Percentiles rank a stretch among this genome's conserved stretches.
These are phyloP conservation scores for Rhizoctonia solani DNA, from an alignment of 1,284 basidiomycete species.

Conservation along the genomic window DNA sequence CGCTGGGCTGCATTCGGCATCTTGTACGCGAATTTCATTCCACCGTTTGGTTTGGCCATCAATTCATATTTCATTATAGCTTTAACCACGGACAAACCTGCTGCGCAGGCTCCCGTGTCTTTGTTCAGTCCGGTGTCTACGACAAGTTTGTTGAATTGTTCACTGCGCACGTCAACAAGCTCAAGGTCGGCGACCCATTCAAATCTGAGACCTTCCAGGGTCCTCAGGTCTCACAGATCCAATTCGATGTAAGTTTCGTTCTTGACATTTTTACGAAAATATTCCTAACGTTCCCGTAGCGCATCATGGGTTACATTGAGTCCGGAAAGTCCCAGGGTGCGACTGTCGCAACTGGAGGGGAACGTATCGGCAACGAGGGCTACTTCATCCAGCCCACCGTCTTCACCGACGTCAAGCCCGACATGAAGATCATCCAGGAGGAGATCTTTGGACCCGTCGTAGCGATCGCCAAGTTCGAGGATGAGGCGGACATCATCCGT, in stretches of 20 bases:
- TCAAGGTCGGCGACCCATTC: constrained; percentile 57
- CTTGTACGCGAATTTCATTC: constrained; percentile 56
- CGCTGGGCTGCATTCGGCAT: constrained; percentile 82
- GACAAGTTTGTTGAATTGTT: constrained; percentile 47
- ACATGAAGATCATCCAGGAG: constrained; percentile 88
- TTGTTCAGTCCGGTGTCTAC: constrained; percentile 53
- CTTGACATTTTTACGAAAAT: background rate
- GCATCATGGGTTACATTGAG: constrained; percentile 88
- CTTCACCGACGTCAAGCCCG: constrained; percentile 75
- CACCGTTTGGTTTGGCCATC: background rate
- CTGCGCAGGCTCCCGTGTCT: constrained; percentile 54
- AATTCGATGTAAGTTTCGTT: constrained; percentile 37
- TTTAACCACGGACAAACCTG: constrained; percentile 56
- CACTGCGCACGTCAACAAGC: constrained; percentile 46
- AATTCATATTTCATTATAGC: constrained; percentile 36
- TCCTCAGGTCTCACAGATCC: constrained; percentile 54
- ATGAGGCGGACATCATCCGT: constrained; percentile 70
- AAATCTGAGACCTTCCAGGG: constrained; percentile 56
- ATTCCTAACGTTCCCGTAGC: constrained; percentile 42
- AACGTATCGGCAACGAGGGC: constrained; percentile 70
- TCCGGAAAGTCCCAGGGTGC: constrained; percentile 84
- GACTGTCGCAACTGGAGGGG: constrained; percentile 77
- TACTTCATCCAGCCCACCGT: constrained; percentile 84
- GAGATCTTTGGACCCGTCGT: constrained; percentile 91
- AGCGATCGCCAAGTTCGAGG: constrained; percentile 67